Percentiles rank a stretch among this genome's conserved stretches.
Evolutionary conservation across 148 eudicot species (phyloP).

Genomic region (Euryodendron excelsum): DNA sequence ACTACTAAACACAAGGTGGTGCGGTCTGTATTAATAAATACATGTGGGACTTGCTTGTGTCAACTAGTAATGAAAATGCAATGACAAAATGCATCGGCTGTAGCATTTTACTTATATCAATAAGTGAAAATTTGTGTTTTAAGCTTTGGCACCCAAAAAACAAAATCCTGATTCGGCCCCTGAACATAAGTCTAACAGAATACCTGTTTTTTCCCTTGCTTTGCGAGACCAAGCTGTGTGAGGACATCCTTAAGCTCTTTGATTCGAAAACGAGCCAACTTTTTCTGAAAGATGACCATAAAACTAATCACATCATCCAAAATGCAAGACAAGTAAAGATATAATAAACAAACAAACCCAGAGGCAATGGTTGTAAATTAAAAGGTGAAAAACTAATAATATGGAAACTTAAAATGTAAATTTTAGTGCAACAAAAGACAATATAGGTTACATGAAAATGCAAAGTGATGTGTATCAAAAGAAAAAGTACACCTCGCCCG

Average conservation of each 20-base stretch:
- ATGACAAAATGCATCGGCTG: too few species aligned
- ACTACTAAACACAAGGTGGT: too few species aligned
- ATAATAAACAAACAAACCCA: background rate
- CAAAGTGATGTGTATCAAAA: too few species aligned
- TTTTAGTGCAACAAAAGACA: background rate
- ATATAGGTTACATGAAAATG: background rate
- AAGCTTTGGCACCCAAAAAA: too few species aligned
- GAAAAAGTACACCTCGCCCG: too few species aligned
- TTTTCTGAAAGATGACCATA: slow-evolving; percentile 42
- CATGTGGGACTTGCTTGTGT: too few species aligned
- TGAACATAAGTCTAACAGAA: slow-evolving; percentile 6
- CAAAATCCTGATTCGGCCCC: too few species aligned
- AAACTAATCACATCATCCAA: background rate
- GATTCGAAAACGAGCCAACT: slow-evolving; percentile 75
- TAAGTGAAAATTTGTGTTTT: too few species aligned
- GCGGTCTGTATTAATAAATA: too few species aligned
- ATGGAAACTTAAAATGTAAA: background rate
- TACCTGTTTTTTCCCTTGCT: slow-evolving; percentile 97
- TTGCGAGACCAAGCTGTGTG: slow-evolving; percentile 70
- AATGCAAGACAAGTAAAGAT: background rate
- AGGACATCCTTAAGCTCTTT: slow-evolving; percentile 93
- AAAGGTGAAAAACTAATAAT: background rate
- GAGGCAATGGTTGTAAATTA: background rate
- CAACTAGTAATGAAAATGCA: too few species aligned
- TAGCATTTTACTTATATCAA: too few species aligned